Evolutionary conservation across 768 basidiomycete species (phyloP).

Genomic region (Naganishia onofrii): DNA sequence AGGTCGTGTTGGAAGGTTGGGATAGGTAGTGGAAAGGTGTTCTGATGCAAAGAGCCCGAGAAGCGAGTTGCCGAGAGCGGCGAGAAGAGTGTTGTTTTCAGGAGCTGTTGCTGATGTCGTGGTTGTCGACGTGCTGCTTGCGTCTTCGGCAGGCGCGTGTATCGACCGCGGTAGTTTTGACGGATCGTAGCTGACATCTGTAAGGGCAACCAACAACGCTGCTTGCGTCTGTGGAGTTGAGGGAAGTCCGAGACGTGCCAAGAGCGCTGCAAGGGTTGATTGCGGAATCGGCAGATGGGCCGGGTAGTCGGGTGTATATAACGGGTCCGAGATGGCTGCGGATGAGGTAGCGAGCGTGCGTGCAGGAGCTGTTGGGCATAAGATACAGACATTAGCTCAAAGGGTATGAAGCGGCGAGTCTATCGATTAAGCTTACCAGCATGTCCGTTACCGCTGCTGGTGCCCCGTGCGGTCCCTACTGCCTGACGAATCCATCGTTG

Average conservation of each 20-base stretch:
- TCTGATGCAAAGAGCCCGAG: slow-evolving; percentile 88
- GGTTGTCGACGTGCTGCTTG: background rate
- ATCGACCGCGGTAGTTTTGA: slow-evolving; percentile 17
- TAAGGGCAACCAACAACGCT: slow-evolving; percentile 42
- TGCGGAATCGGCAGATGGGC: slow-evolving; percentile 33
- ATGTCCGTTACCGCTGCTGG: no score
- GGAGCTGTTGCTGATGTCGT: slow-evolving; percentile 37
- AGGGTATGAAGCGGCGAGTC: no score
- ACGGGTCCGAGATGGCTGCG: slow-evolving; percentile 9
- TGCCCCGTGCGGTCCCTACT: no score
- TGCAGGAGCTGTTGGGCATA: background rate
- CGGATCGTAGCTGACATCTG: slow-evolving; percentile 42
- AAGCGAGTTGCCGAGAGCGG: slow-evolving; percentile 76
- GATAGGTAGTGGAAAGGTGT: slow-evolving; percentile 73
- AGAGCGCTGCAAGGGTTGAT: slow-evolving; percentile 45
- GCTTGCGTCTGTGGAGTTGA: slow-evolving; percentile 35
- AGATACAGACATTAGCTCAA: no score
- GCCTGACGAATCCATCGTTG: no score
- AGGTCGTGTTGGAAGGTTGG: slow-evolving; percentile 86
- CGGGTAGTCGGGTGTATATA: slow-evolving; percentile 30
- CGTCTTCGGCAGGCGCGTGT: background rate
- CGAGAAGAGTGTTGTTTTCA: slow-evolving; percentile 70
- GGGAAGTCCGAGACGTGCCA: slow-evolving; percentile 43
- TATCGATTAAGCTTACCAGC: no score
- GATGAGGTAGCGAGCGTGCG: background rate